Percentiles rank a stretch among this genome's conserved stretches.
Conservation (phyloP, 2,329 filamentous ascomycete genomes). For the Botrytis cinerea region DNA sequence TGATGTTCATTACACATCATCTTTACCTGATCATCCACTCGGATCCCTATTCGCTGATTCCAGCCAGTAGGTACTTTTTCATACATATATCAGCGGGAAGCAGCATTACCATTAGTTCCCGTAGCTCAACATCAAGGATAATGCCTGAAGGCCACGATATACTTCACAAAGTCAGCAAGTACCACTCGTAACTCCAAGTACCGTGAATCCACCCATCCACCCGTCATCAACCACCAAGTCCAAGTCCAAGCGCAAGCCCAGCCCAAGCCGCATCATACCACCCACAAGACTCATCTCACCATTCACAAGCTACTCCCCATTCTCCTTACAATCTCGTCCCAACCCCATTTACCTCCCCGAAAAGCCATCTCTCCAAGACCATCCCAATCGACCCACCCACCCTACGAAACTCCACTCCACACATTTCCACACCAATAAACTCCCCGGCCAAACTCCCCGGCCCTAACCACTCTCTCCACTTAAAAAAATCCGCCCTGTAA, state of each 20-base stretch:
- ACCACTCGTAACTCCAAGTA: neutral
- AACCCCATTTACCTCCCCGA: neutral
- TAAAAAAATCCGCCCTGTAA: neutral
- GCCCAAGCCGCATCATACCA: neutral
- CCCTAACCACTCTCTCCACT: neutral
- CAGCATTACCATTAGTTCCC: neutral
- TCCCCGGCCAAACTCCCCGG: neutral
- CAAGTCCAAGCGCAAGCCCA: neutral
- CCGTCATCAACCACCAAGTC: neutral
- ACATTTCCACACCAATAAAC: conserved; percentile 13
- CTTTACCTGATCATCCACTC: neutral
- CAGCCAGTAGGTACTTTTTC: neutral
- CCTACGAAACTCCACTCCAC: neutral
- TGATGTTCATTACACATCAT: neutral
- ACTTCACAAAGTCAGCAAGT: neutral
- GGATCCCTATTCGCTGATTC: neutral
- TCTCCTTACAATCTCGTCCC: neutral
- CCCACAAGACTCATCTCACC: neutral
- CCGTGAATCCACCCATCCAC: neutral
- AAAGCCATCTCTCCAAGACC: neutral
- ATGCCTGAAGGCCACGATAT: neutral
- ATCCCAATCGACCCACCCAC: neutral
- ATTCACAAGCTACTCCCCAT: neutral
- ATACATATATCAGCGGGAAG: neutral
- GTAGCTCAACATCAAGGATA: neutral